A percentile compares a stretch with the other conserved stretches of the same genome.
Evolutionary conservation across 1,284 basidiomycete species (phyloP).

Genomic region (Cryptococcus sp.): DNA sequence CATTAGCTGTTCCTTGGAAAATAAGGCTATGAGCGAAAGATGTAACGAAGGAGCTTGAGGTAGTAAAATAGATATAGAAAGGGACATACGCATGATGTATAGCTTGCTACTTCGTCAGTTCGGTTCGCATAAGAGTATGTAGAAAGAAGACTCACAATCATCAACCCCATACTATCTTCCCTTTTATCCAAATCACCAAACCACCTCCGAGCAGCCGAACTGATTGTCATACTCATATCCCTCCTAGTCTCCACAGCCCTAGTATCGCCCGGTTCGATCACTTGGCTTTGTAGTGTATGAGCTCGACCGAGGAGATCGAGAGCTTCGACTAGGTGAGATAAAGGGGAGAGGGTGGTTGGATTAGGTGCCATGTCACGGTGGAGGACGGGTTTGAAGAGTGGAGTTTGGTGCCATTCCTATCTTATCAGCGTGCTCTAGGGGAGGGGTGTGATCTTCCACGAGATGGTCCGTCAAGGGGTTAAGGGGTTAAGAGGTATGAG

Average conservation of each 20-base stretch:
- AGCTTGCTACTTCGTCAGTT: conserved; percentile 29
- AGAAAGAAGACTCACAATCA: conserved; percentile 34
- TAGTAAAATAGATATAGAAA: not conserved
- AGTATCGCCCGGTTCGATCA: conserved; percentile 38
- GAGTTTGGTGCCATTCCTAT: conserved; percentile 40
- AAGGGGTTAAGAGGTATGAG: no score
- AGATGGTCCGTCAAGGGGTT: no score
- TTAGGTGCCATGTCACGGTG: conserved; percentile 17
- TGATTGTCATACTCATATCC: conserved; percentile 38
- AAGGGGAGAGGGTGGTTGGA: conserved; percentile 28
- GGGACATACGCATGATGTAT: conserved; percentile 40
- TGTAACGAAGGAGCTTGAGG: not conserved
- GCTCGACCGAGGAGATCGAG: conserved; percentile 44
- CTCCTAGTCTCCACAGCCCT: conserved; percentile 37
- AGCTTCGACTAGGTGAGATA: conserved; percentile 45
- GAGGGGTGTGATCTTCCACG: no score
- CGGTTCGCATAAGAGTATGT: not conserved
- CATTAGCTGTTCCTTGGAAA: not conserved
- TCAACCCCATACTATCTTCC: conserved; percentile 27
- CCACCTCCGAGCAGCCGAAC: conserved; percentile 36
- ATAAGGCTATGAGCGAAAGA: not conserved
- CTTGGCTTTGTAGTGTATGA: conserved; percentile 40
- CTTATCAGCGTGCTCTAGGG: not conserved
- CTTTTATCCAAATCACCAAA: conserved; percentile 17
- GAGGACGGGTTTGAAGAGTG: conserved; percentile 36